Evolutionary conservation across 2,329 filamentous ascomycete genomes (phyloP).

Genomic region (Phyllosticta citrichinensis): DNA sequence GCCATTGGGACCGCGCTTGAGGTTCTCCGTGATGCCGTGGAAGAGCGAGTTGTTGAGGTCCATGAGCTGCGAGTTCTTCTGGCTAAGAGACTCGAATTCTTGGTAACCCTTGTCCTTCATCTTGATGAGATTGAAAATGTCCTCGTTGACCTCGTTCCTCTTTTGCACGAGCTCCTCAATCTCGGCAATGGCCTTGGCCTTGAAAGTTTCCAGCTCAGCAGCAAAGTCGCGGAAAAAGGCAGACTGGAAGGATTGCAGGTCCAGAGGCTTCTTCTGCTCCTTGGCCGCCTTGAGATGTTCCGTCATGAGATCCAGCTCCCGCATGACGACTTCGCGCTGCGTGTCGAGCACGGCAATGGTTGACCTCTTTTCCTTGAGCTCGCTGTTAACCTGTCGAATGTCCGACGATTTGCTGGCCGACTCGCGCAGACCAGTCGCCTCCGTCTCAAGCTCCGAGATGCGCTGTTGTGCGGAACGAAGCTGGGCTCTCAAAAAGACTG

Average conservation of each 20-base stretch:
- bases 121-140: slow-evolving; percentile 70
- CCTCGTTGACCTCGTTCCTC: slow-evolving; percentile 72
- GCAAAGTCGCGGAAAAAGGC: slow-evolving; percentile 53
- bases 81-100: slow-evolving; percentile 90
- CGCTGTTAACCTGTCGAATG: slow-evolving; percentile 72
- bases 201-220: slow-evolving; percentile 55
- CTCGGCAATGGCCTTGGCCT: slow-evolving; percentile 63
- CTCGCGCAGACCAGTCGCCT: slow-evolving; percentile 49
- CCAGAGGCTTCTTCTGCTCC: slow-evolving; percentile 67
- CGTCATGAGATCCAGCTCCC: slow-evolving; percentile 79
- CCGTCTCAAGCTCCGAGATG: slow-evolving; percentile 77
- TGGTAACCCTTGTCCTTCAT: slow-evolving; percentile 88
- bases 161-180: slow-evolving; percentile 88
- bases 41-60: slow-evolving; percentile 91
- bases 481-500: slow-evolving; percentile 51
- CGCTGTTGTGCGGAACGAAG: slow-evolving; percentile 72
- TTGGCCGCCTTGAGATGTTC: slow-evolving; percentile 83
- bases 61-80: slow-evolving; percentile 86
- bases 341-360: slow-evolving; percentile 92
- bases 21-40: slow-evolving; percentile 84
- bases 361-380: slow-evolving; percentile 83
- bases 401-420: slow-evolving; percentile 48
- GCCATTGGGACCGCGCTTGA: slow-evolving; percentile 53
- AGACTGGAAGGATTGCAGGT: slow-evolving; percentile 60
- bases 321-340: slow-evolving; percentile 89